Percentiles rank a stretch among this genome's conserved stretches.
Conservation (phyloP, 768 basidiomycete genomes). For the Leccinellum luteum region DNA sequence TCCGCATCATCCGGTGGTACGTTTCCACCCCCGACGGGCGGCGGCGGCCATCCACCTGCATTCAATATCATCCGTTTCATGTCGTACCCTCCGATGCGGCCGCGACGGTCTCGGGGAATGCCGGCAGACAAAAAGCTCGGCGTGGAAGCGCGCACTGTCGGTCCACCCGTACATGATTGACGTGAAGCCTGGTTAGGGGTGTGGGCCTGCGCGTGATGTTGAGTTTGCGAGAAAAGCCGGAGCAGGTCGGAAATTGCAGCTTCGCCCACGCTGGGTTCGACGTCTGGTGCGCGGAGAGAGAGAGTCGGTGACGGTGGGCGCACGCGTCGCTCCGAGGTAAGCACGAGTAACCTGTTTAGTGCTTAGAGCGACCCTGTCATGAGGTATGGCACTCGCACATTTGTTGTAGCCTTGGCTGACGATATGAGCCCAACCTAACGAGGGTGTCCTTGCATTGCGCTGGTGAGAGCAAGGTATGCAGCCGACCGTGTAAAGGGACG, state of each 20-base stretch:
- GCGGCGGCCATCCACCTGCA: constrained; percentile 23
- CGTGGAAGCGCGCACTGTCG: constrained; percentile 32
- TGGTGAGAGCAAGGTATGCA: constrained; percentile 55
- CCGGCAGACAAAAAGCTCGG: constrained; percentile 74
- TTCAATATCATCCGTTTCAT: constrained; percentile 29
- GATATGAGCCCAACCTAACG: constrained; percentile 52
- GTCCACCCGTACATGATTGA: constrained; percentile 25
- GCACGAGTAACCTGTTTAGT: constrained; percentile 61
- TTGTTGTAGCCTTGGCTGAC: constrained; percentile 73
- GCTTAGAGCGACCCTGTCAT: constrained; percentile 4
- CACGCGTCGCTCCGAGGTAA: constrained; percentile 64
- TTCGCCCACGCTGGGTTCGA: constrained; percentile 61
- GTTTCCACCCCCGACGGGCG: constrained; percentile 6
- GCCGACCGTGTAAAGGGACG: constrained; percentile 55
- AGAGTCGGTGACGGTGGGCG: constrained; percentile 59
- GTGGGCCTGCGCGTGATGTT: constrained; percentile 33
- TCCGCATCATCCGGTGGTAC: constrained; percentile 26
- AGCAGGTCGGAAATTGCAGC: constrained; percentile 67
- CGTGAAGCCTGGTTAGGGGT: constrained; percentile 29
- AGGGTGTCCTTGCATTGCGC: constrained; percentile 55
- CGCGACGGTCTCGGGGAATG: constrained; percentile 73
- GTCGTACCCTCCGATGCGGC: constrained; percentile 56
- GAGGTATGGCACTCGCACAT: constrained; percentile 49
- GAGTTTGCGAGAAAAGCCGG: constrained; percentile 55
- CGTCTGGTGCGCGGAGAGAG: constrained; percentile 47